Conservation (phyloP, 805 yeast genomes). For the Nakazawaea ernobii region DNA sequence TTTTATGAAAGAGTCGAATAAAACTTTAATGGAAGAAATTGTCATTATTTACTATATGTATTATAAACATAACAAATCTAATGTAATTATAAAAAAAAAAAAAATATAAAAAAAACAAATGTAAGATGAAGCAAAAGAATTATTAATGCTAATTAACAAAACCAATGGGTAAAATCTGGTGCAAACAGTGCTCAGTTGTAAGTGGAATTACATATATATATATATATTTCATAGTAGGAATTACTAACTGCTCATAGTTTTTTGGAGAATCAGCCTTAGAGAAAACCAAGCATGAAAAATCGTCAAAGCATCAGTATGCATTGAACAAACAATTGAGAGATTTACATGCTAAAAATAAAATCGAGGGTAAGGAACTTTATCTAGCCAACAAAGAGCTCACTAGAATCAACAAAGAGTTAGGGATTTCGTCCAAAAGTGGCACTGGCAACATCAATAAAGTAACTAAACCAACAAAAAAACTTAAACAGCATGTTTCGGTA, state of each 20-base stretch:
- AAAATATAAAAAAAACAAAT: not conserved
- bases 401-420: conserved; percentile 5
- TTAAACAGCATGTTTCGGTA: not conserved
- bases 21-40: not conserved
- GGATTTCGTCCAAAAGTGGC: not conserved
- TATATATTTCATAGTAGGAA: not conserved
- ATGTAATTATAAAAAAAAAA: not conserved
- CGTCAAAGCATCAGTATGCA: conserved; percentile 7
- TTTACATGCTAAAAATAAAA: conserved; percentile 4
- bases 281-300: conserved; percentile 9
- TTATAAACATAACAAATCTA: not conserved
- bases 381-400: not conserved
- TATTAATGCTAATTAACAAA: not conserved
- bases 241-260: not conserved
- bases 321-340: conserved; percentile 4
- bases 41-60: too few relatives aligned
- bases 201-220: not conserved
- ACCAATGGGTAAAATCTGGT: conserved; percentile 9
- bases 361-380: not conserved
- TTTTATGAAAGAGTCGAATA: conserved; percentile 61
- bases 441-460: not conserved
- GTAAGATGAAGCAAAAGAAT: not conserved
- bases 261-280: conserved; percentile 3
- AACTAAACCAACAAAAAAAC: not conserved
- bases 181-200: conserved; percentile 7